These are phyloP conservation scores for Exobasidium rhododendri DNA, from an alignment of 1,284 basidiomycete species.

Conservation along the genomic window DNA sequence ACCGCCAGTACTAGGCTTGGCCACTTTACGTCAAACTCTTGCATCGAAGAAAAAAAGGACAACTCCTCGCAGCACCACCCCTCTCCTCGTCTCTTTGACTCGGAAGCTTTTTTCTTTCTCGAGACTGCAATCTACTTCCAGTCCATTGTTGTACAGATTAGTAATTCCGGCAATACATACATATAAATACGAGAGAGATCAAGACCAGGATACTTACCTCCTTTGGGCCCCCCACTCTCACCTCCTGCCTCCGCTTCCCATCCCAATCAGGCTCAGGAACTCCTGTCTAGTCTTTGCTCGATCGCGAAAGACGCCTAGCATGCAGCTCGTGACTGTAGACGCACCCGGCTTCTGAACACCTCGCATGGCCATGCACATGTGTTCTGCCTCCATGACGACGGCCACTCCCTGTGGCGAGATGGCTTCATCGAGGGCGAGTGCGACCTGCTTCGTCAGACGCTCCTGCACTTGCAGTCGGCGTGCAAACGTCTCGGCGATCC, in stretches of 20 bases:
- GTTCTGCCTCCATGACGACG: slow-evolving; percentile 73
- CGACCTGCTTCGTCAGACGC: slow-evolving; percentile 94
- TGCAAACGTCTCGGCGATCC: slow-evolving; percentile 96
- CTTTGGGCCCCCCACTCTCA: too few relatives aligned
- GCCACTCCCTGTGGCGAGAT: slow-evolving; percentile 97
- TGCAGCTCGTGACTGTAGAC: slow-evolving; percentile 93
- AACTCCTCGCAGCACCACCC: too few relatives aligned
- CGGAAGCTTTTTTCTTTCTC: too few relatives aligned
- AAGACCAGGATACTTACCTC: too few relatives aligned
- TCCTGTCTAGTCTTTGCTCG: slow-evolving; percentile 98
- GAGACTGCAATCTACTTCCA: too few relatives aligned
- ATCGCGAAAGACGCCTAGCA: slow-evolving; percentile 95
- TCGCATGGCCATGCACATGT: slow-evolving; percentile 99
- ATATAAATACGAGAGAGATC: too few relatives aligned
- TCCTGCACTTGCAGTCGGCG: slow-evolving; percentile 96
- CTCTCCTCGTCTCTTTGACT: too few relatives aligned
- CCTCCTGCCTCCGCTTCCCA: slow-evolving; percentile 2
- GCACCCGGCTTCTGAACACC: slow-evolving; percentile 98
- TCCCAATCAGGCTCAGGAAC: slow-evolving; percentile 54
- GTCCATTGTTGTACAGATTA: too few relatives aligned
- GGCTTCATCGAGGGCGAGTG: slow-evolving; percentile 92
- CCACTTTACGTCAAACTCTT: too few relatives aligned
- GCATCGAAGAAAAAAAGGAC: too few relatives aligned
- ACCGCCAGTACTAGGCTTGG: too few relatives aligned
- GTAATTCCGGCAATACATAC: too few relatives aligned